Evolutionary conservation across 805 yeast species (phyloP), one percentile per base, ranked within the genome.

Genomic region (Torulaspora microellipsoides): DNA sequence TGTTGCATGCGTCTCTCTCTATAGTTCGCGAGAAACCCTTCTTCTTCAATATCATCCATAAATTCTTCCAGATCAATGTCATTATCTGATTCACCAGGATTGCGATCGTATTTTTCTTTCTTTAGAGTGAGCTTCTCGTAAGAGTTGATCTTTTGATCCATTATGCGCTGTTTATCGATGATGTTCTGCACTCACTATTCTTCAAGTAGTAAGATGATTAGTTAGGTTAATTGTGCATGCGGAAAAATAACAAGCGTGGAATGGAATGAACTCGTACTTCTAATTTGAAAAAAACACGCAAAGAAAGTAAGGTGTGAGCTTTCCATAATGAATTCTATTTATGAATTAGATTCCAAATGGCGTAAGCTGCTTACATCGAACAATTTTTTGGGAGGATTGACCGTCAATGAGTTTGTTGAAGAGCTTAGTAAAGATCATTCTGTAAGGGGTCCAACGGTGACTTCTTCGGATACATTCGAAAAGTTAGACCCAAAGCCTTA

Each of bases 401-500:
- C 89, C 0, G 86, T 86, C 2, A 76, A 82, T 47, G 91, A 86
- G 43, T 87, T 89, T 62, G 78, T 89, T 23, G 93, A 89, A 59
- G 83, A 79, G 56, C 68, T 90, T 51, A 78, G 90, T 48, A 79
- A 80, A 56, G 84, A 81, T 56, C 85, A 83, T 34, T 33, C 54
- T 2, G 35, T 55, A 23, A 51, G 52, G 38, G 45, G 43, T 13
- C 33, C 44, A 3, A 31, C 38, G 9, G 32, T 14, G 34, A 52
- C 29, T 31, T 32, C 36, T 36, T 47, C 37, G 36, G 46, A 31
- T 27, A 45, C 35, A 45, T 51, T 36, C 47, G 58, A 53, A 31
- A 59, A 52, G 36, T 65, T 88, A 42, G 96, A 93, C 58, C 96
- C 98, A 1, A 88, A 87, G 57, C 98, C 98, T 1, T 93, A 86